A percentile compares a stretch with the other conserved stretches of the same genome.
Evolutionary conservation across 768 basidiomycete species (phyloP).

Genomic region (Termitomyces sp.): DNA sequence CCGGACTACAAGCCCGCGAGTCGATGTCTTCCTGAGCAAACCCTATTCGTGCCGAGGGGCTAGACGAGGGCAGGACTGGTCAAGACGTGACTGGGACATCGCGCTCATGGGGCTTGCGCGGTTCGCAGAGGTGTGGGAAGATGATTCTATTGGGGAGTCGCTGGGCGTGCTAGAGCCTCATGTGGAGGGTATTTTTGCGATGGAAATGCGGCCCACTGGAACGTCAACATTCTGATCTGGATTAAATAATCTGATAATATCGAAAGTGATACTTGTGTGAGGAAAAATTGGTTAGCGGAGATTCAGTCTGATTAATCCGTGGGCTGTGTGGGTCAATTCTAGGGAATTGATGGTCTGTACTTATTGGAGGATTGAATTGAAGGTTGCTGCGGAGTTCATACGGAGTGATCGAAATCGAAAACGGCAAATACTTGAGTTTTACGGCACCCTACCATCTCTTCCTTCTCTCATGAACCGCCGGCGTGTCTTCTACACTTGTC

Average conservation of each 20-base stretch:
- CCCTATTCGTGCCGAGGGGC: constrained; percentile 46
- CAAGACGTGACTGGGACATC: constrained; percentile 60
- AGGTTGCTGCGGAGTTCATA: constrained; percentile 1
- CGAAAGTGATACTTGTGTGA: background rate
- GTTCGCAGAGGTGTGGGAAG: constrained; percentile 49
- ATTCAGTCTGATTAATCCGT: background rate
- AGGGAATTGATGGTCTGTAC: background rate
- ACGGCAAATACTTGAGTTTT: constrained; percentile 1
- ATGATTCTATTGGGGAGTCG: constrained; percentile 47
- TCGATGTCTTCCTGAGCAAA: constrained; percentile 47
- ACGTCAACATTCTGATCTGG: constrained; percentile 12
- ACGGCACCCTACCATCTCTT: constrained; percentile 1
- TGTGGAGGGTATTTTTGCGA: constrained; percentile 41
- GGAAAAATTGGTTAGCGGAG: no score
- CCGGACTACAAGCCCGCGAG: constrained; percentile 33
- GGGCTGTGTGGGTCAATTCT: background rate
- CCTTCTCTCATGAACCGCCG: constrained; percentile 37
- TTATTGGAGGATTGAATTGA: background rate
- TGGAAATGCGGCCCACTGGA: constrained; percentile 34
- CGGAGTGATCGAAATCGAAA: constrained; percentile 3
- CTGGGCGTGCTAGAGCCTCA: constrained; percentile 44
- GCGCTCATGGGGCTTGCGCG: constrained; percentile 39
- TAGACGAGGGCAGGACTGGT: constrained; percentile 73
- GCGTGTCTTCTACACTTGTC: constrained; percentile 37
- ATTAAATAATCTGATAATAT: background rate